Evolutionary conservation across 495 filamentous ascomycete species (phyloP).

Genomic region (Podospora appendiculata): DNA sequence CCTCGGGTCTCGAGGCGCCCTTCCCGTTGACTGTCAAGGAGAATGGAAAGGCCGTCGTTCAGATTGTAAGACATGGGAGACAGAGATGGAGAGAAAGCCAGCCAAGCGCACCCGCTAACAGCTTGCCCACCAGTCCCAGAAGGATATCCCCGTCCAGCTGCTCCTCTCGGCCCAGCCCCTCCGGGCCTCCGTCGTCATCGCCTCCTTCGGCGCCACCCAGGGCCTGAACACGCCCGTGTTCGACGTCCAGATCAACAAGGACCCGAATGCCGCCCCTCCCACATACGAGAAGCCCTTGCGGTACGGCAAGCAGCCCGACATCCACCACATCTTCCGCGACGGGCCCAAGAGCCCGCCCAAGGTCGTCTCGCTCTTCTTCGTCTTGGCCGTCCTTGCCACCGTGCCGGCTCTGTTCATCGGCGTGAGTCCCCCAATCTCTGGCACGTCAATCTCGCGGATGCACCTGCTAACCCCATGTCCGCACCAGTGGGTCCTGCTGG

Average conservation of each 20-base stretch:
- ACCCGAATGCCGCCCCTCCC: slow-evolving; percentile 53
- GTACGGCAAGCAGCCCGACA: slow-evolving; percentile 76
- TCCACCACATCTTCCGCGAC: slow-evolving; percentile 82
- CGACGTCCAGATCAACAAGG: slow-evolving; percentile 42
- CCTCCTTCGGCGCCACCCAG: slow-evolving; percentile 70
- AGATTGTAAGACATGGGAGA: slow-evolving; percentile 50
- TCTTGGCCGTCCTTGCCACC: slow-evolving; percentile 58
- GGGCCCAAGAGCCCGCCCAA: slow-evolving; percentile 76
- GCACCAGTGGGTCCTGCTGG: slow-evolving; percentile 65
- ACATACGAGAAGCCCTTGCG: slow-evolving; percentile 58
- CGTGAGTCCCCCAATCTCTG: slow-evolving; percentile 42
- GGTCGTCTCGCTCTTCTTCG: slow-evolving; percentile 73
- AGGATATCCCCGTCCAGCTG: slow-evolving; percentile 83
- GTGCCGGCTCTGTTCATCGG: slow-evolving; percentile 62
- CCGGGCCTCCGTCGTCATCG: slow-evolving; percentile 71
- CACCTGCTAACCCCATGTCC: slow-evolving; percentile 5
- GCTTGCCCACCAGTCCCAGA: slow-evolving; percentile 46
- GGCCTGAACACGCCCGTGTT: slow-evolving; percentile 66
- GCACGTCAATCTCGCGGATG: neutral
- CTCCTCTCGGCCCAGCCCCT: slow-evolving; percentile 58
- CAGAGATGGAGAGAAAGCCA: neutral
- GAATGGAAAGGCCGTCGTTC: slow-evolving; percentile 73
- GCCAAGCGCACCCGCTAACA: neutral
- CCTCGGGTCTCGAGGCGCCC: slow-evolving; percentile 76
- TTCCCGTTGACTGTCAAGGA: slow-evolving; percentile 82